Conservation (phyloP, 2,329 filamentous ascomycete genomes). For the Iodosphaeria phyllophila region DNA sequence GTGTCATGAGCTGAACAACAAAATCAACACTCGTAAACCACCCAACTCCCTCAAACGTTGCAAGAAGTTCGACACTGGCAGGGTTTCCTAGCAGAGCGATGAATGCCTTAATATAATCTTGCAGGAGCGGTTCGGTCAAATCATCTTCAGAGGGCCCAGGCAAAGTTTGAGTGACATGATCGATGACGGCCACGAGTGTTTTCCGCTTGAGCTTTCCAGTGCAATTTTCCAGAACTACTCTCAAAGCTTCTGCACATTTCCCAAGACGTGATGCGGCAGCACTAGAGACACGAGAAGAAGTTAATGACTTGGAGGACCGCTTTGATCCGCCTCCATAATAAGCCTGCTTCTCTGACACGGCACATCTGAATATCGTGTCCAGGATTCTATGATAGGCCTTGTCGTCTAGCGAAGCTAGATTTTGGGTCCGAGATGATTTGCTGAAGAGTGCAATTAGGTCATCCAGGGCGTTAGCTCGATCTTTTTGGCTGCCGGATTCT, state of each 20-base stretch:
- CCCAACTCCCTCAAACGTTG: slow-evolving; percentile 29
- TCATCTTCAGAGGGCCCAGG: slow-evolving; percentile 39
- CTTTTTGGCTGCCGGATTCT: no score
- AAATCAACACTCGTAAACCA: slow-evolving; percentile 59
- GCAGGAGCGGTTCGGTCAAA: slow-evolving; percentile 49
- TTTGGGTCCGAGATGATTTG: no score
- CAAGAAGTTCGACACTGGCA: slow-evolving; percentile 65
- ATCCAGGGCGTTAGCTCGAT: no score
- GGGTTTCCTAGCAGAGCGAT: slow-evolving; percentile 50
- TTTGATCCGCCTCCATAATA: slow-evolving; percentile 40
- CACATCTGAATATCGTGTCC: slow-evolving; percentile 58
- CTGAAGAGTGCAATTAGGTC: no score
- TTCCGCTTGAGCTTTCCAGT: slow-evolving; percentile 51
- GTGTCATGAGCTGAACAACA: slow-evolving; percentile 42
- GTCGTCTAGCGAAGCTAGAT: no score
- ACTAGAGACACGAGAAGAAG: no score
- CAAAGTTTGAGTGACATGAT: slow-evolving; percentile 65
- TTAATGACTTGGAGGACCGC: slow-evolving; percentile 21
- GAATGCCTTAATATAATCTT: slow-evolving; percentile 65
- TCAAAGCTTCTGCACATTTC: slow-evolving; percentile 52
- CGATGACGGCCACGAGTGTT: slow-evolving; percentile 59
- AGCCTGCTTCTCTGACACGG: slow-evolving; percentile 44
- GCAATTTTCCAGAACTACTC: slow-evolving; percentile 52
- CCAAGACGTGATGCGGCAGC: slow-evolving; percentile 39
- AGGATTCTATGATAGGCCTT: slow-evolving; percentile 68